Percentiles rank a stretch among this genome's conserved stretches.
Conservation (phyloP, 2,329 filamentous ascomycete species). For the Biscogniauxia sp. region DNA sequence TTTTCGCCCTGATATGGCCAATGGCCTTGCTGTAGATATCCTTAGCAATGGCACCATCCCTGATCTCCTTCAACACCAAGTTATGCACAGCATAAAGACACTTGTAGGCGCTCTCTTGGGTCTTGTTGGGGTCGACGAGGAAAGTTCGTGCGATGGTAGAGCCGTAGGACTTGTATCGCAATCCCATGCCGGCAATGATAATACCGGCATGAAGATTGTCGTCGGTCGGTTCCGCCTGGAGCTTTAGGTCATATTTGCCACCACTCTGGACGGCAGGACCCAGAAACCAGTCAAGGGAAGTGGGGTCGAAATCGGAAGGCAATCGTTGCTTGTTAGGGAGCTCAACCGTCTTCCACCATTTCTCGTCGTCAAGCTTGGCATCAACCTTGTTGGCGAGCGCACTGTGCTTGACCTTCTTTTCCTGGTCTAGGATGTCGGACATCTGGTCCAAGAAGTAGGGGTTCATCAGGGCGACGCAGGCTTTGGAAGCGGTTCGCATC, state of each 20-base stretch:
- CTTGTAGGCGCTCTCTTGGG: conserved; percentile 92
- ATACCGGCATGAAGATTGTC: conserved; percentile 85
- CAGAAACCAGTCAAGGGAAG: conserved; percentile 91
- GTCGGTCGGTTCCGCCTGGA: conserved; percentile 74
- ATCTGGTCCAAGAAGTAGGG: conserved; percentile 98
- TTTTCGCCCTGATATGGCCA: conserved; percentile 77
- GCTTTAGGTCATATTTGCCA: conserved; percentile 88
- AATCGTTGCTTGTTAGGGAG: conserved; percentile 71
- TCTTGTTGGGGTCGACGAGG: conserved; percentile 93
- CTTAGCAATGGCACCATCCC: conserved; percentile 81
- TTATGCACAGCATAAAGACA: conserved; percentile 82
- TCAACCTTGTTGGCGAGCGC: conserved; percentile 83
- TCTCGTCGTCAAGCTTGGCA: conserved; percentile 85
- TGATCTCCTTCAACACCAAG: conserved; percentile 83
- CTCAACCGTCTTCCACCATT: conserved; percentile 84
- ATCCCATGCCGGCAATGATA: conserved; percentile 86
- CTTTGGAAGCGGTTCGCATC: conserved; percentile 91
- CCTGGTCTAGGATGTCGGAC: conserved; percentile 91
- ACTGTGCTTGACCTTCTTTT: conserved; percentile 95
- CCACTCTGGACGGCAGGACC: conserved; percentile 92
- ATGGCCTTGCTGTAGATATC: conserved; percentile 91
- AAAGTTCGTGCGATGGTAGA: conserved; percentile 92
- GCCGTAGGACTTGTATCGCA: conserved; percentile 94
- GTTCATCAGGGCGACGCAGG: conserved; percentile 90
- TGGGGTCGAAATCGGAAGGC: conserved; percentile 79